Evolutionary conservation across 306 rosid genomes (phyloP).

Genomic region (Chamaecrista fasciculata): DNA sequence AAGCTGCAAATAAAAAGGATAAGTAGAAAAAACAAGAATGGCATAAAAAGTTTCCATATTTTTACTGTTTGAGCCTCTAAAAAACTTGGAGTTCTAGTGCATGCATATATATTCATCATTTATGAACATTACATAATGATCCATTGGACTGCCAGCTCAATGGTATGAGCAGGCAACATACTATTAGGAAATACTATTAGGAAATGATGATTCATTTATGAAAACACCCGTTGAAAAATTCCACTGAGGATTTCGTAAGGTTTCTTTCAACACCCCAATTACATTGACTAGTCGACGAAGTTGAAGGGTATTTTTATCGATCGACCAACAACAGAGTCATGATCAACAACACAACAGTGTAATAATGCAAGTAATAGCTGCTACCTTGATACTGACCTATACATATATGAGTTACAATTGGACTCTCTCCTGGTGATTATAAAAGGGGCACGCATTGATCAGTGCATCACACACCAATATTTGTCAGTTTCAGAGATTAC

Average conservation of each 20-base stretch:
- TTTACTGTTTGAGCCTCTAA: not conserved
- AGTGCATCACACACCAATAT: not conserved
- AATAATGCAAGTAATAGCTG: slow-evolving; percentile 6
- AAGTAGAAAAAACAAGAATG: too few relatives aligned
- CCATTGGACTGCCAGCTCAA: not conserved
- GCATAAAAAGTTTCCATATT: not conserved
- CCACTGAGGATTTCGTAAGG: not conserved
- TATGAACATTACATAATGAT: not conserved
- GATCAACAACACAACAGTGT: not conserved
- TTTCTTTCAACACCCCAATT: not conserved
- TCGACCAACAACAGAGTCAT: not conserved
- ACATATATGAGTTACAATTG: not conserved
- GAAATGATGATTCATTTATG: not conserved
- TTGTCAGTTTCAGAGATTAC: not conserved
- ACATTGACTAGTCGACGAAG: slow-evolving; percentile 5
- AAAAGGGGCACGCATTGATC: slow-evolving; percentile 8
- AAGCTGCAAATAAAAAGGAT: not conserved
- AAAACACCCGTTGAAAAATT: not conserved
- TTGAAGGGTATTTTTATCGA: not conserved
- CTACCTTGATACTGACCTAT: not conserved
- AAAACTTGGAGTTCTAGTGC: not conserved
- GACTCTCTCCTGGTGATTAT: not conserved
- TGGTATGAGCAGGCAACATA: not conserved
- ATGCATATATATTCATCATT: too few relatives aligned
- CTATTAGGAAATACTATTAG: not conserved